These are phyloP conservation scores for Capsicum rhomboideum DNA, from an alignment of 257 asterid genomes.

Conservation along the genomic window DNA sequence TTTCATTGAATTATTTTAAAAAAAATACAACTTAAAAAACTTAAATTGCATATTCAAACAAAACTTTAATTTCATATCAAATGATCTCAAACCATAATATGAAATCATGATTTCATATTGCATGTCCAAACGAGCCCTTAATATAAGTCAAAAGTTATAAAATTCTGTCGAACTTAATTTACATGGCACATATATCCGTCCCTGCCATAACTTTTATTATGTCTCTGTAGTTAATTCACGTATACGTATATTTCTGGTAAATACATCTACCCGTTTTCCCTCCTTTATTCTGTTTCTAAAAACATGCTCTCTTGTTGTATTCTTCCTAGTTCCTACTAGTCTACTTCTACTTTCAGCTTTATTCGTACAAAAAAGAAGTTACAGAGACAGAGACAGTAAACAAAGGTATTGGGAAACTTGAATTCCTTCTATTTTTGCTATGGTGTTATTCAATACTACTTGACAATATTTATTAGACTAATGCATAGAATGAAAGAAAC, in stretches of 20 bases:
- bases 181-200: not conserved
- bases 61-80: no score
- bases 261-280: not conserved
- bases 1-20: no score
- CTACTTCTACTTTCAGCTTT: conserved; percentile 1
- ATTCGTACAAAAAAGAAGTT: not conserved
- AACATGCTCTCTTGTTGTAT: conserved; percentile 1
- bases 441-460: not conserved
- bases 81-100: no score
- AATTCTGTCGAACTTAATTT: not conserved
- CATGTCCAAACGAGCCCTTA: no score
- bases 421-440: not conserved
- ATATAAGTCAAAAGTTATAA: not conserved
- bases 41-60: no score
- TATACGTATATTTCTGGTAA: conserved; percentile 8
- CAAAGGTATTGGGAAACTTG: conserved; percentile 3
- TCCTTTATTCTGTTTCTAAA: not conserved
- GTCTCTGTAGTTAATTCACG: conserved; percentile 2
- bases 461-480: not conserved
- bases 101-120: no score
- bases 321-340: not conserved
- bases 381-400: not conserved
- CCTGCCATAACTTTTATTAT: not conserved
- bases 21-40: no score
- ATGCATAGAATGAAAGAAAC: not conserved